Evolutionary conservation across 2,329 filamentous ascomycete species (phyloP), one percentile per base, ranked within the genome.

Genomic region (Aureobasidium sp.): DNA sequence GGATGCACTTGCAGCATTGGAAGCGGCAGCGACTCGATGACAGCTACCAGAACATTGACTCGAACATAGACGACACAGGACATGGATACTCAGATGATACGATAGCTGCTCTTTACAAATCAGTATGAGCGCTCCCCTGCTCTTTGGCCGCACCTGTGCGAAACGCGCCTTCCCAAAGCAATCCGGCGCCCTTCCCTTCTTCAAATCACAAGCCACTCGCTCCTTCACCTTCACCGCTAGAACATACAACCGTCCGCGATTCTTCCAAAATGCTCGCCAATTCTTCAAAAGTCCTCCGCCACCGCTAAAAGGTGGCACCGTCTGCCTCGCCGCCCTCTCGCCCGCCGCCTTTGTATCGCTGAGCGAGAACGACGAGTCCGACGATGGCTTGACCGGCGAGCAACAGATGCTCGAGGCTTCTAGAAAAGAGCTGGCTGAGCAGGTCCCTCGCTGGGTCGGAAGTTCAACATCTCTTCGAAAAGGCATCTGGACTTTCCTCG

Each of bases 361-460:
- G 47, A 79, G 80, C 53, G 78, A 83, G 64, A 76, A 82, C 48
- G 69, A 73, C 12, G 74, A 79, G 31, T 72, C 71, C 14, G 71
- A 74, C 48, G 74, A 78, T 67, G 77, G 76, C 29, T 80, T 88
- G 70, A 96, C 92, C 2, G 84, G 85, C 29, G 92, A 97, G 76
- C 83, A 83, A 74, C 88, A 90, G 66, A 97, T 97, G 93, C 82
- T 97, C 15, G 84, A 91, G 72, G 85, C 82, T 2, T 97, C 92
- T 40, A 80, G 89, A 45, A 78, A 85, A 61, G 93, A 97, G 76
- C 84, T 96, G 39, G 80, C 80, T 62, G 90, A 89, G 68, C 81
- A 81, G 39, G 82, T 92, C 1, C 79, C 83, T 1, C 80, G 86
- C 5, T 79, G 86, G 62, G 80, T 87, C 33, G 78, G 77, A 42